Conservation (phyloP, 805 yeast species). For the Hanseniaspora valbyensis region DNA sequence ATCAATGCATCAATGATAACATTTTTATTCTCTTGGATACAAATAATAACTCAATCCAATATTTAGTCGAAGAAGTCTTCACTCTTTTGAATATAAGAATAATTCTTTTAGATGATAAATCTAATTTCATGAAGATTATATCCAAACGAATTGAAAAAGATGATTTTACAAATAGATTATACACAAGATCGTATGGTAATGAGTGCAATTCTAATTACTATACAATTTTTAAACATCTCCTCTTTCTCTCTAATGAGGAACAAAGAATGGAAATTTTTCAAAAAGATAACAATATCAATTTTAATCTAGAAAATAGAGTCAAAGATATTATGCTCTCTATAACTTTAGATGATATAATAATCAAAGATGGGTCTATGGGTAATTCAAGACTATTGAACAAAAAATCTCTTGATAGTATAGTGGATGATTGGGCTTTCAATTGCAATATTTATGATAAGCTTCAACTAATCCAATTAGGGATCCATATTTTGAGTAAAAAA, state of each 20-base stretch:
- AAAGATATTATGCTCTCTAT: background rate
- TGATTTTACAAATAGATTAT: background rate
- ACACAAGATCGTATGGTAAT: background rate
- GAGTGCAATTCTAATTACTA: background rate
- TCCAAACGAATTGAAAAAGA: background rate
- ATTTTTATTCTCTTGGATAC: background rate
- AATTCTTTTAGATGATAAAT: background rate
- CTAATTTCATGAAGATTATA: background rate
- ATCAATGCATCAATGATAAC: background rate
- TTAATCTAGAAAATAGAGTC: background rate
- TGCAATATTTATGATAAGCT: slow-evolving; percentile 8
- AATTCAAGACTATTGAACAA: background rate
- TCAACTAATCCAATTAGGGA: slow-evolving; percentile 24
- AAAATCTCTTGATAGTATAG: background rate
- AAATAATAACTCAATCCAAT: background rate
- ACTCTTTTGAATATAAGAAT: background rate
- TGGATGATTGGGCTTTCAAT: slow-evolving; percentile 5
- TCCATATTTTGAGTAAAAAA: background rate
- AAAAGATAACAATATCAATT: too few relatives aligned
- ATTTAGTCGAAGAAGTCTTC: background rate
- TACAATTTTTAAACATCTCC: slow-evolving; percentile 32
- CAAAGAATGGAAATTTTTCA: too few relatives aligned
- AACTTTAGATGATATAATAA: background rate
- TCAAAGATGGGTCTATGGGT: background rate
- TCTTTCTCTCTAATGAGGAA: background rate